phyloP scores from a whole-genome alignment of 805 yeast species.

The Torulaspora delbrueckii region DNA sequence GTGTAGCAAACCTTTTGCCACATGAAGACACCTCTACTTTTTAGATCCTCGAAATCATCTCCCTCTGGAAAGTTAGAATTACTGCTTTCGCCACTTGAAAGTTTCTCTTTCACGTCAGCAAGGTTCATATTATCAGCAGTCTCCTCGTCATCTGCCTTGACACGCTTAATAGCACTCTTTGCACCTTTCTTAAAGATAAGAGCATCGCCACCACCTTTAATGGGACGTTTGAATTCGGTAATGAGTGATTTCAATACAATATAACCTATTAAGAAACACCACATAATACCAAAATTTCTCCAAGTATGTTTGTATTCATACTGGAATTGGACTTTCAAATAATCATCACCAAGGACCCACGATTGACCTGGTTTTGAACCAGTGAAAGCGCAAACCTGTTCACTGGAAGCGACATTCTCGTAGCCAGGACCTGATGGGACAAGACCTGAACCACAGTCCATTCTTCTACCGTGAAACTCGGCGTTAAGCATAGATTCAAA shows the following conservation, averaged over 20 bases:
- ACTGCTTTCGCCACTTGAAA: constrained; percentile 12
- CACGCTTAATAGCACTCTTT: constrained; percentile 3
- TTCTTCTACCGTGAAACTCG: constrained; percentile 49
- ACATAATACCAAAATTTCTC: constrained; percentile 71
- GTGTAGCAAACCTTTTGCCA: constrained; percentile 36
- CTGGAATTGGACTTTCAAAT: constrained; percentile 43
- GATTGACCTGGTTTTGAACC: constrained; percentile 55
- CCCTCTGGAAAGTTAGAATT: constrained; percentile 8
- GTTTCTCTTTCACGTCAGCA: constrained; percentile 17
- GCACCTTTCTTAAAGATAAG: constrained; percentile 52
- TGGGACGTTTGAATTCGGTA: constrained; percentile 26
- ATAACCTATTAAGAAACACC: constrained; percentile 40
- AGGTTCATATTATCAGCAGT: constrained; percentile 12
- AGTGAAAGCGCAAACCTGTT: constrained; percentile 51
- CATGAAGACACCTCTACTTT: constrained; percentile 30
- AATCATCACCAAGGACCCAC: constrained; percentile 55
- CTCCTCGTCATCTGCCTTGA: constrained; percentile 18
- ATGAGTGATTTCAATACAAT: constrained; percentile 18
- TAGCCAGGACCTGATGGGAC: constrained; percentile 58
- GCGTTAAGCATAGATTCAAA: constrained; percentile 59
- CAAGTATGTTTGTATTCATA: constrained; percentile 60
- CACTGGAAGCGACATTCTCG: constrained; percentile 33
- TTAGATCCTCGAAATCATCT: constrained; percentile 25
- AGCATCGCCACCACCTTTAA: constrained; percentile 37
- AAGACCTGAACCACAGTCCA: constrained; percentile 31